Conservation (phyloP, 192 early-diverging fungal genomes). For the Podila minutissima region DNA sequence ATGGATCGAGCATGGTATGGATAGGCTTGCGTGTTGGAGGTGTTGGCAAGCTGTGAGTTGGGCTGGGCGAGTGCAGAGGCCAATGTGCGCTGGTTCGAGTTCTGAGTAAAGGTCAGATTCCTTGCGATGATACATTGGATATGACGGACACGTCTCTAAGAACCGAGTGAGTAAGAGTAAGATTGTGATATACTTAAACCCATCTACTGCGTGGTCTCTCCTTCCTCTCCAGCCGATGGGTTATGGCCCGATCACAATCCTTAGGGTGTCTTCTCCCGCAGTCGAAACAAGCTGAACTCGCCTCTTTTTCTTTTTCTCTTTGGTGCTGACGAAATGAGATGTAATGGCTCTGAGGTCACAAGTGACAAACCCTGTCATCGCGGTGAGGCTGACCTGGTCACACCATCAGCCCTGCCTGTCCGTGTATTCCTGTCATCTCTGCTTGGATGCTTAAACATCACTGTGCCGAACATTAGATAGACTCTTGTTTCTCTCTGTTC, state of each 20-base stretch:
- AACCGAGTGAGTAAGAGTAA: background rate
- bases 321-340: background rate
- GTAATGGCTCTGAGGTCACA: no score
- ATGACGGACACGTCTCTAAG: constrained; percentile 42
- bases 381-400: background rate
- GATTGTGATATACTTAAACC: no score
- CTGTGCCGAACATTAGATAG: no score
- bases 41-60: background rate
- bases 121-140: constrained; percentile 41
- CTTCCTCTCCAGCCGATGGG: background rate
- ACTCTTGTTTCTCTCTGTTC: no score
- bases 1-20: constrained; percentile 27
- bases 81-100: constrained; percentile 39
- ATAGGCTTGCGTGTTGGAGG: background rate
- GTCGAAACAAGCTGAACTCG: no score
- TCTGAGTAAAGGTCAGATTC: constrained; percentile 46
- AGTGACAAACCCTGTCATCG: no score
- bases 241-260: background rate
- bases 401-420: background rate
- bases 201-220: no score
- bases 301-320: background rate
- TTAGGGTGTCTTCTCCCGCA: background rate
- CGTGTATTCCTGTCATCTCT: background rate
- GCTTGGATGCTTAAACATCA: background rate
- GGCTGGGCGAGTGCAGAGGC: constrained; percentile 12